Percentiles rank a stretch among this genome's conserved stretches.
Evolutionary conservation across 2,329 filamentous ascomycete species (phyloP).

Genomic region (Fusarium torreyae): DNA sequence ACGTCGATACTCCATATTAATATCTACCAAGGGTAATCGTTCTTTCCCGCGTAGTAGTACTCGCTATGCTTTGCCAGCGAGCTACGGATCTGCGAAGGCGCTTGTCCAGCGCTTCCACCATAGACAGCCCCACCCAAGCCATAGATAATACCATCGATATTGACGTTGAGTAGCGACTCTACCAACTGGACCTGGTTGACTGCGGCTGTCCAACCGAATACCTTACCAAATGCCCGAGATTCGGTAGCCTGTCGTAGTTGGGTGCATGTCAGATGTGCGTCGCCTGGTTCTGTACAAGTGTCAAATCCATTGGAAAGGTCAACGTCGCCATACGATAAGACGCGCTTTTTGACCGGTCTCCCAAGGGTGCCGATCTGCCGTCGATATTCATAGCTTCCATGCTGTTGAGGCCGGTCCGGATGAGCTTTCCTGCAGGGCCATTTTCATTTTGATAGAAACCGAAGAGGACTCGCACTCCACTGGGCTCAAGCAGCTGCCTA

Average conservation of each 20-base stretch:
- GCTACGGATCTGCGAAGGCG: not conserved
- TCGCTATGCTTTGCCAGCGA: not conserved
- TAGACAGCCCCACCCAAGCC: not conserved
- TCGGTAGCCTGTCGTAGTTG: not conserved
- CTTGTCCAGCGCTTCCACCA: not conserved
- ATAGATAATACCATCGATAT: not conserved
- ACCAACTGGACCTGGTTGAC: not conserved
- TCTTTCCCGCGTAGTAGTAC: not conserved
- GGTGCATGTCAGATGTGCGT: conserved; percentile 2
- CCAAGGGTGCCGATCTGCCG: not conserved
- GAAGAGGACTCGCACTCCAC: not conserved
- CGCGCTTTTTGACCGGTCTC: not conserved
- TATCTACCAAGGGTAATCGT: conserved; percentile 1
- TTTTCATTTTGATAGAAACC: not conserved
- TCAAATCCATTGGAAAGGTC: not conserved
- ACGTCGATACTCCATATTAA: too few species aligned
- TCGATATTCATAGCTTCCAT: not conserved
- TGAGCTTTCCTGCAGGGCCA: not conserved
- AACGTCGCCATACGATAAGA: conserved; percentile 1
- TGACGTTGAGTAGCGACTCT: not conserved
- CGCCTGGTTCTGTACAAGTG: not conserved
- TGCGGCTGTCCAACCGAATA: not conserved
- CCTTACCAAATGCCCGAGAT: not conserved
- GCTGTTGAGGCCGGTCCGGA: not conserved
- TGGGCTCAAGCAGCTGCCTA: not conserved